Conservation (phyloP, 2,329 filamentous ascomycete genomes). For the Pseudogymnoascus sp. region DNA sequence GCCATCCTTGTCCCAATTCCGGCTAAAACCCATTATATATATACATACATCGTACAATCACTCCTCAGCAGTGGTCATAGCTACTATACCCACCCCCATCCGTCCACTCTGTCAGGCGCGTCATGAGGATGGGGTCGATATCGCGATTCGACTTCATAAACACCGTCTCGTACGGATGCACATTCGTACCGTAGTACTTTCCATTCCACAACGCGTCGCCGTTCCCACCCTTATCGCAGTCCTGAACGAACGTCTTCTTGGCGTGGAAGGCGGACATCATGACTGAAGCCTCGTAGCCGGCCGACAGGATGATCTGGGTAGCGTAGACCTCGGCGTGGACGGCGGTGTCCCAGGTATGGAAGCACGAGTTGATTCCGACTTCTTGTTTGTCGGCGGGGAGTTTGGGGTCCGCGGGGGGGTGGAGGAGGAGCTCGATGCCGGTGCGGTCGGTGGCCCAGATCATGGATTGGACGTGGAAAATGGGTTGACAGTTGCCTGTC, state of each 20-base stretch:
- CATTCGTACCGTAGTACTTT: constrained; percentile 22
- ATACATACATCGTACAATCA: neutral
- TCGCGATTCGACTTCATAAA: constrained; percentile 25
- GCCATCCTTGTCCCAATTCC: neutral
- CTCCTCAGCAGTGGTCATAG: constrained; percentile 21
- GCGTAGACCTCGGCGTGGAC: constrained; percentile 22
- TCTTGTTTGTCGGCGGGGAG: constrained; percentile 11
- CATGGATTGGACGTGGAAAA: constrained; percentile 26
- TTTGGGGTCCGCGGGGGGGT: constrained; percentile 16
- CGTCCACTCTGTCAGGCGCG: constrained; percentile 21
- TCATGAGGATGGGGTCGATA: constrained; percentile 16
- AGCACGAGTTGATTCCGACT: constrained; percentile 23
- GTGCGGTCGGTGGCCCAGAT: constrained; percentile 24
- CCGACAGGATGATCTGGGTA: constrained; percentile 19
- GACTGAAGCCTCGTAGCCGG: constrained; percentile 22
- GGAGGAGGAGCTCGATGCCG: constrained; percentile 22
- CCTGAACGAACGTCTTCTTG: constrained; percentile 13
- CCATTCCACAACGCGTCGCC: constrained; percentile 20
- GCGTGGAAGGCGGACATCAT: constrained; percentile 23
- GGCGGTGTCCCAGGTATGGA: constrained; percentile 18
- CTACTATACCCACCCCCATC: constrained; percentile 20
- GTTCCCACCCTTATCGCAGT: constrained; percentile 13
- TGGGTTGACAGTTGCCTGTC: constrained; percentile 23
- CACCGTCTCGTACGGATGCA: constrained; percentile 24
- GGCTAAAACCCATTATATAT: neutral